Evolutionary conservation across 768 basidiomycete genomes (phyloP).

Genomic region (Auricularia sp.): DNA sequence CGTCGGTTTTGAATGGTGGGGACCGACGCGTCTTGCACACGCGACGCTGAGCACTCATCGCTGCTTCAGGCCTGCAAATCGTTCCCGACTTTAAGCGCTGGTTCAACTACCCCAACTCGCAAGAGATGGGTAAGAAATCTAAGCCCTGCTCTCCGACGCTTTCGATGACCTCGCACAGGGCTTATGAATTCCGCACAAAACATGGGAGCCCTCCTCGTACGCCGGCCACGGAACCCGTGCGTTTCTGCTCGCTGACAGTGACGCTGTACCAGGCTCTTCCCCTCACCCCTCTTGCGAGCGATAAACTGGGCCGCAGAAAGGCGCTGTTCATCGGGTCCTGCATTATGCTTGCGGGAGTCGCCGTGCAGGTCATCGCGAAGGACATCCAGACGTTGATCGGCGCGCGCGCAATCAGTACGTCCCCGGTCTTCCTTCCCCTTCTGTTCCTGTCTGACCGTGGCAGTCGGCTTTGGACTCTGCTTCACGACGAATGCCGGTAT

Average conservation of each 20-base stretch:
- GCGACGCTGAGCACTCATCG: neutral
- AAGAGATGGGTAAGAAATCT: slow-evolving; percentile 32
- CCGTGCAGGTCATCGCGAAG: slow-evolving; percentile 38
- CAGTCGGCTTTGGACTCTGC: slow-evolving; percentile 55
- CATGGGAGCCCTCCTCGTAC: slow-evolving; percentile 41
- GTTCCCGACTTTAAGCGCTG: slow-evolving; percentile 51
- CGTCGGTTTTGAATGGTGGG: slow-evolving; percentile 49
- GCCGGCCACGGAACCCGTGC: slow-evolving; percentile 11
- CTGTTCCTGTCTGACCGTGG: slow-evolving; percentile 6
- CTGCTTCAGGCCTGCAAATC: slow-evolving; percentile 48
- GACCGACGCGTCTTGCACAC: neutral
- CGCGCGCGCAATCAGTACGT: slow-evolving; percentile 35
- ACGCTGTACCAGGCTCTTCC: slow-evolving; percentile 38
- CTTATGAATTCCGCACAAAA: slow-evolving; percentile 57
- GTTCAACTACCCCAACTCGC: slow-evolving; percentile 43
- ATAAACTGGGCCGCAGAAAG: slow-evolving; percentile 48
- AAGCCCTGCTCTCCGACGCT: neutral
- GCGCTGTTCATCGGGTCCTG: slow-evolving; percentile 50
- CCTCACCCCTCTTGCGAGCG: slow-evolving; percentile 50
- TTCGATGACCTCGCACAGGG: slow-evolving; percentile 24
- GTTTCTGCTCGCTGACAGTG: neutral
- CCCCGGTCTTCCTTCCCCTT: slow-evolving; percentile 25
- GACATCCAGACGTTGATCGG: slow-evolving; percentile 44
- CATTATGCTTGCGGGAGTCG: slow-evolving; percentile 57
- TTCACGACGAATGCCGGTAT: slow-evolving; percentile 44